Evolutionary conservation across 331 rosid species (phyloP), one percentile per base, ranked within the genome.

Genomic region (Erythrophleum ivorense): DNA sequence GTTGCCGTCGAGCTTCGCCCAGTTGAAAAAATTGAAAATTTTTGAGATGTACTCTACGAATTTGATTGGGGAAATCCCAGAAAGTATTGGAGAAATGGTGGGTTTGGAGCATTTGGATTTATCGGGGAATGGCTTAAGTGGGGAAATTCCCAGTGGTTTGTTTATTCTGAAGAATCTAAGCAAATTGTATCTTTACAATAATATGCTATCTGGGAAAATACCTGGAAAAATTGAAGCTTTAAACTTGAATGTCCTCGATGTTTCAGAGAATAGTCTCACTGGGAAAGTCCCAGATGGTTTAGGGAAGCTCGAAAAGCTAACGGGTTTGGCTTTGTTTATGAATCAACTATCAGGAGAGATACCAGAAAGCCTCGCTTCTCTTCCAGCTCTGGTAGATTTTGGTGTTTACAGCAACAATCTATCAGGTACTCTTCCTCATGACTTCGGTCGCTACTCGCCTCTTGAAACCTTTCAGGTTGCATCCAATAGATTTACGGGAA

Each of bases 271-370:
- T 81, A 64, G 18, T 7, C 79, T 91, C 43, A 80, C 76, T 0
- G 92, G 91, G 6, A 33, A 7, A 55, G 73, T 89, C 54, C 90
- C 92, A 3, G 75, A 73, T 7, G 90, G 69, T 52, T 84, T 89
- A 16, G 89, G 88, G 13, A 84, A 85, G 65, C 91, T 88, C 14
- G 36, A 40, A 13, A 62, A 73, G 4, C 33, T 91, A 68, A 64
- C 48, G 0, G 76, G 21, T 8, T 63, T 91, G 78, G 31, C 14
- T 75, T 75, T 88, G 83, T 38, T 9, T 18, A 14, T 14, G 34
- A 88, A 87, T 85, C 72, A 43, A 5, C 41, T 91, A 60, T 64
- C 81, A 7, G 91, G 91, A 7, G 79, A 82, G 77, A 80, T 91
- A 38, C 94, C 92, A 4, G 57, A 79, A 7, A 79, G 78, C 49